Evolutionary conservation across 2,329 filamentous ascomycete genomes (phyloP).

Genomic region (Neonectria coccinea): DNA sequence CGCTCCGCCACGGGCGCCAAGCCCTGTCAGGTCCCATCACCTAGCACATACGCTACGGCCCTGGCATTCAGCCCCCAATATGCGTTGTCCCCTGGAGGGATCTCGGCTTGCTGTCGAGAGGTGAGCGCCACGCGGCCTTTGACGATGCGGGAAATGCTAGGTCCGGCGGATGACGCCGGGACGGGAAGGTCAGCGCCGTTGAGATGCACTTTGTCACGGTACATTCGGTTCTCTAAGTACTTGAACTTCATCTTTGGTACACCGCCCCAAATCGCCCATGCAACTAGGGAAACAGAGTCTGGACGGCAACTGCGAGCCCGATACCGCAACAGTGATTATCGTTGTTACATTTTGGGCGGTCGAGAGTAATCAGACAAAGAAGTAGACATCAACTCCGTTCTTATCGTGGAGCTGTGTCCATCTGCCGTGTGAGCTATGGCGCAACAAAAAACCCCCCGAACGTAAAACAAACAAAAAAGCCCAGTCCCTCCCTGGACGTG

Average conservation of each 20-base stretch:
- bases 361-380: neutral
- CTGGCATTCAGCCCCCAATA: neutral
- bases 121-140: neutral
- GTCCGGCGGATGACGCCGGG: neutral
- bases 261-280: neutral
- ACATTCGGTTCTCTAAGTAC: neutral
- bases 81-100: neutral
- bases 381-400: neutral
- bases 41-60: neutral
- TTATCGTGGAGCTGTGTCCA: neutral
- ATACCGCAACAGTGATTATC: slow-evolving; percentile 2
- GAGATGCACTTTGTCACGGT: neutral
- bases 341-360: slow-evolving; percentile 10
- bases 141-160: neutral
- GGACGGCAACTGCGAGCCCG: neutral
- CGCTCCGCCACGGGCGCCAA: slow-evolving; percentile 13
- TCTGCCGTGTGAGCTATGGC: slow-evolving; percentile 3
- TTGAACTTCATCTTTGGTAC: neutral
- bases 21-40: slow-evolving; percentile 6
- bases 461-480: neutral
- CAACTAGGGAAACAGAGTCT: neutral
- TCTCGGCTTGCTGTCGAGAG: neutral
- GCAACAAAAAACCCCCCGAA: neutral
- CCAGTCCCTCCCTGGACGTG: neutral
- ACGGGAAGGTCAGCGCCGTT: neutral